phyloP scores from a whole-genome alignment of 345 rosid genomes.

The Arabidopsis arenosa region DNA sequence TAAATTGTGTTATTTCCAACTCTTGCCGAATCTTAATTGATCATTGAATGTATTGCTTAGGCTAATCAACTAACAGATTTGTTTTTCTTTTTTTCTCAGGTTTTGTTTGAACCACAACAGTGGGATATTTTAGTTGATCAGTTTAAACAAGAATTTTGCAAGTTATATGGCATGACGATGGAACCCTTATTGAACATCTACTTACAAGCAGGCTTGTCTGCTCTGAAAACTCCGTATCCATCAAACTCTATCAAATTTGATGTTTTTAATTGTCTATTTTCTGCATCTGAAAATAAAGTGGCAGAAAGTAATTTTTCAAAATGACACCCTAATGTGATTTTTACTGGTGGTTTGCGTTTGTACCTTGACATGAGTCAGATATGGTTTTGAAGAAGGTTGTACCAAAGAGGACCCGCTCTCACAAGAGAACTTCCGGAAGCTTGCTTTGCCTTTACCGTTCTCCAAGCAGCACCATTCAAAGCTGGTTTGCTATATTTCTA shows the following conservation, averaged over 20 bases:
- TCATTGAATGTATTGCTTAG: constrained; percentile 11
- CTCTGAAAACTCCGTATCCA: constrained; percentile 96
- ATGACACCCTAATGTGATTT: constrained; percentile 11
- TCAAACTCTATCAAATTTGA: constrained; percentile 29
- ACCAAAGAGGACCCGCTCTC: constrained; percentile 95
- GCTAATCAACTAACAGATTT: constrained; percentile 14
- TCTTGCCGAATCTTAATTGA: constrained; percentile 7
- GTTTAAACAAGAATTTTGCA: constrained; percentile 93
- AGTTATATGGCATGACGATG: constrained; percentile 91
- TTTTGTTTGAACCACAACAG: constrained; percentile 81
- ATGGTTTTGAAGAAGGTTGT: constrained; percentile 83
- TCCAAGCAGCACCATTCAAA: constrained; percentile 98
- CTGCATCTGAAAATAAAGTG: constrained; percentile 10
- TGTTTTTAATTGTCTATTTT: constrained; percentile 19
- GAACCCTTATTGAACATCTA: constrained; percentile 92
- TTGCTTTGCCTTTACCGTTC: constrained; percentile 82
- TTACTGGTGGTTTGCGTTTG: constrained; percentile 24
- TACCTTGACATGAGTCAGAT: constrained; percentile 63
- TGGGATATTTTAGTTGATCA: constrained; percentile 93
- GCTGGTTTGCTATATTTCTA: constrained; percentile 94
- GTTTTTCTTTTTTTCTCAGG: constrained; percentile 52
- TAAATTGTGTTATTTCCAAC: constrained; percentile 6
- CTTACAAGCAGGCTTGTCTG: constrained; percentile 96
- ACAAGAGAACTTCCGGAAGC: constrained; percentile 86
- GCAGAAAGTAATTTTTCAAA: background rate